Base-by-base conservation (phyloP, 176 grass and related monocot genomes). In the Ampelocalamus luodianensis region DNA sequence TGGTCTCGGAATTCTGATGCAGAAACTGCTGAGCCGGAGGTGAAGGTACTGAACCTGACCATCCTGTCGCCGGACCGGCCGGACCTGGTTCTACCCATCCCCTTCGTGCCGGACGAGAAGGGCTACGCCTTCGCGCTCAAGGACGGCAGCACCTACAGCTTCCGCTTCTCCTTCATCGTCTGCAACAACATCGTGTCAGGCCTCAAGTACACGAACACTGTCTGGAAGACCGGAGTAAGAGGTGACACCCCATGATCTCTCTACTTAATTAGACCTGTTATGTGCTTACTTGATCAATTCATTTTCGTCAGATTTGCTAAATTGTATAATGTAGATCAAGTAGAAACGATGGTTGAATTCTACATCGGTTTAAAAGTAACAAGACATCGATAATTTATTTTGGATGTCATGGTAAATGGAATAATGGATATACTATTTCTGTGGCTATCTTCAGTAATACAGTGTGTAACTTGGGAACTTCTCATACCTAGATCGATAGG, bases 131-230 rank as follows among this genome's bases (percentile, higher is more conserved):
- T 97, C 59, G 90, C 79, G 7, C 92, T 97, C 51, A 97, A 97
- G 90, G 94, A 97, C 65, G 92, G 92, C 55, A 94, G 94, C 90
- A 65, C 78, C 82, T 97, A 94, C 79, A 89, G 87, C 85, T 93
- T 97, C 79, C 92, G 92, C 22, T 97, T 97, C 92, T 85, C 84
- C 6, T 91, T 97, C 83, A 68, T 74, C 7, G 94, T 94, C 70
- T 87, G 83, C 76, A 97, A 97, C 82, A 97, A 97, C 79, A 97
- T 97, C 49, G 94, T 97, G 24, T 97, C 94, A 0, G 94, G 94
- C 15, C 94, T 97, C 82, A 93, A 93, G 66, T 97, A 94, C 83
- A 94, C 92, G 65, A 92, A 94, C 74, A 97, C 94, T 7, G 92
- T 97, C 49, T 97, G 94, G 94, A 97, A 97, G 79, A 97, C 89